Evolutionary conservation across 1,284 basidiomycete species (phyloP).

Genomic region (Malassezia caprae): DNA sequence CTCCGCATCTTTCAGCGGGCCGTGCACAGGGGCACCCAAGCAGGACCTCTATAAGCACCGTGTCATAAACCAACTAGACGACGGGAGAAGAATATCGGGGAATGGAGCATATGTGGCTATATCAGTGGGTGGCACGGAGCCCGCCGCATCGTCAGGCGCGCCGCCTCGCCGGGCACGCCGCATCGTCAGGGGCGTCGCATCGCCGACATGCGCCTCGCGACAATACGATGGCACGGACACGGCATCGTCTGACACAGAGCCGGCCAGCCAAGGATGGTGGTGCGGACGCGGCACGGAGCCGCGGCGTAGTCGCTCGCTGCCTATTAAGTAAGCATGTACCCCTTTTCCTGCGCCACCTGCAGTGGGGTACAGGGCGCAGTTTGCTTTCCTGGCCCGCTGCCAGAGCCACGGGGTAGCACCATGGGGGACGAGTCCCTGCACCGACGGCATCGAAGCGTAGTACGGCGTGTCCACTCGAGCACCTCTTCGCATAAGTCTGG

Average conservation of each 20-base stretch:
- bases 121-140: not conserved
- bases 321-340: not conserved
- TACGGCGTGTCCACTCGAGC: not conserved
- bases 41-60: constrained; percentile 21
- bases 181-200: too few species aligned
- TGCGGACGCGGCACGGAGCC: too few species aligned
- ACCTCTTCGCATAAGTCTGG: not conserved
- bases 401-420: not conserved
- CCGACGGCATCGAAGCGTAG: not conserved
- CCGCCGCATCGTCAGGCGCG: too few species aligned
- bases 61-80: constrained; percentile 24
- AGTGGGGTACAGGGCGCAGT: not conserved
- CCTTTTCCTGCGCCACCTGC: not conserved
- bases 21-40: constrained; percentile 15
- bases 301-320: not conserved
- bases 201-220: too few species aligned
- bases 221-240: not conserved
- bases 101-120: not conserved
- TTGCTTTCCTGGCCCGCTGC: too few species aligned
- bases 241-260: too few species aligned
- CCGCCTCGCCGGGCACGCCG: too few species aligned
- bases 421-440: not conserved
- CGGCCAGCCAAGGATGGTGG: too few species aligned
- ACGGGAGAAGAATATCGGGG: constrained; percentile 17
- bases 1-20: constrained; percentile 18